Evolutionary conservation across 192 early-diverging fungal genomes (phyloP), one percentile per base, ranked within the genome.

Genomic region (Funneliformis geosporum): DNA sequence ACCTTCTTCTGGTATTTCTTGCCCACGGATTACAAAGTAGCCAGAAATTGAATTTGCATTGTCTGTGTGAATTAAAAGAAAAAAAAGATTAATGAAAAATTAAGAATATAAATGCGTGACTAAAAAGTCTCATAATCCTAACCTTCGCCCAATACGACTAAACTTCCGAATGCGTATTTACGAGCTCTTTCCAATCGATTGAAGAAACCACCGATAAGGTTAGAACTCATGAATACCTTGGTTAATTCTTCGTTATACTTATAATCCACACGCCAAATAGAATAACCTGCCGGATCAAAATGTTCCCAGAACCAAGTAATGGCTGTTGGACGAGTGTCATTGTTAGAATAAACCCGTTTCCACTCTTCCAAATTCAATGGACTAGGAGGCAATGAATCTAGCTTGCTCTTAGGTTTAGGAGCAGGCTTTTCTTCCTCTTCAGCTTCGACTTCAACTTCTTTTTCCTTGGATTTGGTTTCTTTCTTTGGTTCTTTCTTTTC

Each of bases 331-430:
- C 87, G 86, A 82, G 95, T 95, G 69, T 96, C 91, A 88, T 96
- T 95, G 93, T 98, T 98, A 72, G 96, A 97, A 92, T 98, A 98
- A 87, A 95, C 92, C 76, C 96, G 93, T 90, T 98, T 98, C 96
- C 96, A 98, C 80, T 93, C 92, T 77, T 98, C 96, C 66, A 98
- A 82, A 80, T 89, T 85, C 87, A 98, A 93, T 79, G 87, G 82
- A 80, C 94, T 91, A 68, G 91, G 90, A 78, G 95, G 96, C 80
- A 96, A 89, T 80, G 92, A 86, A 83, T 97, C 95, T 77, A 96
- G 87, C 83, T 91, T 90, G 90, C 91, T 94, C 93, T 98, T 96
- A 83, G 90, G 91, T 91, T 96, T 96, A 84, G 96, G 95, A 76
- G 85, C 90, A 76, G 92, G 92, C 81, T 92, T 89, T 62, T 85